Base-by-base conservation (phyloP, 1,284 basidiomycete species). In the Apiotrichum brassicae region DNA sequence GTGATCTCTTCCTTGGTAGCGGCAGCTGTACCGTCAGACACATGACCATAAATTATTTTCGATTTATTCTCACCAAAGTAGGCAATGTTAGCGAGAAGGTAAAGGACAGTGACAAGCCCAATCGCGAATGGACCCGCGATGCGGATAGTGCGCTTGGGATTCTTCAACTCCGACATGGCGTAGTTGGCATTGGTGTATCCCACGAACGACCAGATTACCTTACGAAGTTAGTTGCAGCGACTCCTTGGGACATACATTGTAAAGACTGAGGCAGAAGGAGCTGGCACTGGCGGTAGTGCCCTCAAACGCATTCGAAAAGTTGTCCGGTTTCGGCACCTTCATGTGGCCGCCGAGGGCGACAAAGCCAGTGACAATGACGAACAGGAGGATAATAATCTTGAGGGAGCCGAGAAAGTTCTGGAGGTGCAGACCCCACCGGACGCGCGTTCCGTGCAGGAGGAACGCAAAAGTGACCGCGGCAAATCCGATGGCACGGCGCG, bases 291-390 rank as follows among this genome's bases (percentile, higher is more conserved):
- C 49, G 2, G 49, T 66, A 3, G 77, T 76, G 18, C 77, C 79
- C 8, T 60, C 64, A 57, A 80, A 82, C 1, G 76, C 60, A 55
- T 79, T 67, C 33, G 64, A 62, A 64, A 81, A 81, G 64, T 81
- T 80, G 46, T 64, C 67, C 2, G 79, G 78, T 49, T 81, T 73
- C 40, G 70, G 45, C 25, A 80, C 71, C 24, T 65, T 65, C 25
- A 76, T 76, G 36, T 76, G 61, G 8, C 79, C 79, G 28, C 75
- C 69, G 13, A 81, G 72, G 23, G 78, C 78, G 25, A 77, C 76
- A 22, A 77, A 63, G 11, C 79, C 78, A 20, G 77, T 75, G 42
- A 77, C 63, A 22, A 76, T 72, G 42, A 79, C 47, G 32, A 56
- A 37, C 11, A 49, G 16, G n/a, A 56, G 41, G 32, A 47, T 39